Conservation (phyloP, 495 filamentous ascomycete species). For the Xylaria nigripes region DNA sequence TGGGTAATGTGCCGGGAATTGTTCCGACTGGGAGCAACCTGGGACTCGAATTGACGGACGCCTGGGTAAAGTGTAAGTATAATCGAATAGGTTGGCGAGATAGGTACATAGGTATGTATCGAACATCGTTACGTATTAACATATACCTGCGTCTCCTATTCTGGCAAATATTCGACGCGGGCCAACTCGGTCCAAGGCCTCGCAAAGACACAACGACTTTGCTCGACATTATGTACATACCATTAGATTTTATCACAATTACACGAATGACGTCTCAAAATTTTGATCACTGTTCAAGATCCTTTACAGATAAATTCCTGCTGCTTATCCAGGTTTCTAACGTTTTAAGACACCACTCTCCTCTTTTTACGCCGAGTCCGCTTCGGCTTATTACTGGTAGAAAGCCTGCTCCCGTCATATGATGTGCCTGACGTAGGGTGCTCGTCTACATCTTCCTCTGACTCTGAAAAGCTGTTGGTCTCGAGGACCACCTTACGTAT, state of each 20-base stretch:
- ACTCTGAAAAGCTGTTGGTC: slow-evolving; percentile 48
- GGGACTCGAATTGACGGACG: too few species aligned
- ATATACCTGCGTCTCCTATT: too few species aligned
- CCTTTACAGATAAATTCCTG: neutral
- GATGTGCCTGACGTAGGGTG: slow-evolving; percentile 1
- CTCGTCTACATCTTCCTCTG: slow-evolving; percentile 8
- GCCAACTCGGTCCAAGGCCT: too few species aligned
- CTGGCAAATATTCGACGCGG: too few species aligned
- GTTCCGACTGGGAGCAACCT: too few species aligned
- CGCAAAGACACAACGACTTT: neutral
- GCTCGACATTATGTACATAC: neutral
- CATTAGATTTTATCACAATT: neutral
- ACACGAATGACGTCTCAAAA: neutral
- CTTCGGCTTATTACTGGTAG: slow-evolving; percentile 20
- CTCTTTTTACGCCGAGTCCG: slow-evolving; percentile 37
- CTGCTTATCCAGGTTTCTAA: neutral
- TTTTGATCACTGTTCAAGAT: neutral
- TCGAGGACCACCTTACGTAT: slow-evolving; percentile 81
- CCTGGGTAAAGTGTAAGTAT: too few species aligned
- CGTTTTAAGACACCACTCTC: slow-evolving; percentile 31
- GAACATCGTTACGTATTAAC: too few species aligned
- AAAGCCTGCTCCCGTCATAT: slow-evolving; percentile 10
- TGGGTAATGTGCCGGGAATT: too few species aligned
- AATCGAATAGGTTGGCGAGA: too few species aligned
- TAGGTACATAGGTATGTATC: too few species aligned